Conservation (phyloP, 805 yeast genomes). For the Zygosaccharomyces rouxii region DNA sequence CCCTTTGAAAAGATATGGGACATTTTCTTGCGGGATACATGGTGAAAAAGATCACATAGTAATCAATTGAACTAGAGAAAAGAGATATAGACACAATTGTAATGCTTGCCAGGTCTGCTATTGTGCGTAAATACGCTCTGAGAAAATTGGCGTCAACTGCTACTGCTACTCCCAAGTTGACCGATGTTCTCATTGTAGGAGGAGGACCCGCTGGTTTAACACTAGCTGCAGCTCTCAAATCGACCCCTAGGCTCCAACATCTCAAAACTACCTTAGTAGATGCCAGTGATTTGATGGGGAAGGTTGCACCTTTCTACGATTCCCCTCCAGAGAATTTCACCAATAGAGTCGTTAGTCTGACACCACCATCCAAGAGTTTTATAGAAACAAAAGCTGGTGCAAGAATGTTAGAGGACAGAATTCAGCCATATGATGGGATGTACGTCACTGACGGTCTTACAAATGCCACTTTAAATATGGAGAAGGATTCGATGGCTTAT, state of each 20-base stretch:
- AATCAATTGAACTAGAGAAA: not conserved
- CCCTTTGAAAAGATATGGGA: not conserved
- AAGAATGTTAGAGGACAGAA: constrained; percentile 65
- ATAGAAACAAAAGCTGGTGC: constrained; percentile 72
- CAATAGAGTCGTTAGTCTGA: constrained; percentile 80
- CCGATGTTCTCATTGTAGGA: constrained; percentile 84
- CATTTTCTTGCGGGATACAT: constrained; percentile 1
- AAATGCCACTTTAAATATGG: constrained; percentile 67
- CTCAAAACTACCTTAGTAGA: constrained; percentile 70
- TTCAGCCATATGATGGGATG: constrained; percentile 75
- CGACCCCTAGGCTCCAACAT: constrained; percentile 55
- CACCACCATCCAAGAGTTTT: constrained; percentile 71
- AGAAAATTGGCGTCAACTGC: constrained; percentile 19
- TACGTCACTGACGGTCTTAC: constrained; percentile 82
- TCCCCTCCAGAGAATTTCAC: constrained; percentile 48
- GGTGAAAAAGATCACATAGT: not conserved
- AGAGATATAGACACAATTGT: too few species aligned
- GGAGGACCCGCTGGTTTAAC: constrained; percentile 98
- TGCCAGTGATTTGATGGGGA: constrained; percentile 55
- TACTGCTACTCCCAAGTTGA: constrained; percentile 24
- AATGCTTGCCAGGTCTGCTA: constrained; percentile 1
- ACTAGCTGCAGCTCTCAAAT: constrained; percentile 72
- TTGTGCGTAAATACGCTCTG: constrained; percentile 2
- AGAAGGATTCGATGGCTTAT: constrained; percentile 55
- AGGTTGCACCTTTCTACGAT: constrained; percentile 37